These are phyloP conservation scores for Yamadazyma spencermartinsiae DNA, from an alignment of 1,139 yeast genomes.

Conservation along the genomic window DNA sequence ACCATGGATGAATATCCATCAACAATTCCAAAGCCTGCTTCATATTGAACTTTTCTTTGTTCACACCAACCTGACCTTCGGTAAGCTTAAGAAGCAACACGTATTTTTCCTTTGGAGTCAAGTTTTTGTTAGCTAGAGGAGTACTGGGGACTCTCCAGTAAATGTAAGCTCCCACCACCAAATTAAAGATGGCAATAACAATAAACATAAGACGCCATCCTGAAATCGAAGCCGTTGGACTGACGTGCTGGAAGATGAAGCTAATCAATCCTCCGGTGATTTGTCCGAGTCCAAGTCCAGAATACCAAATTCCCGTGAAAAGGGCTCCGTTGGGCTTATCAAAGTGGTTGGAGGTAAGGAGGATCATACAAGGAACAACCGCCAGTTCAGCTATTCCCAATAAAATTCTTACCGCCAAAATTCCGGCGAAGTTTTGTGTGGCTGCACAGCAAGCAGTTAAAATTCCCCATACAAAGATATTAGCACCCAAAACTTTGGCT, in stretches of 20 bases:
- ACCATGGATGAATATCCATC: constrained; percentile 48
- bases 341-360: constrained; percentile 43
- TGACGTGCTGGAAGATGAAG: constrained; percentile 38
- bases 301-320: constrained; percentile 38
- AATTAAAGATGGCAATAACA: constrained; percentile 35
- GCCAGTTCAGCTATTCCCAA: constrained; percentile 42
- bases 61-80: constrained; percentile 36
- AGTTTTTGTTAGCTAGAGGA: constrained; percentile 27
- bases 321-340: constrained; percentile 37
- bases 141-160: constrained; percentile 27
- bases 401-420: constrained; percentile 35
- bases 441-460: constrained; percentile 34
- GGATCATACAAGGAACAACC: constrained; percentile 44
- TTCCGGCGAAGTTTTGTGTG: constrained; percentile 29
- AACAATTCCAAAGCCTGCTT: constrained; percentile 46
- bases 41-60: constrained; percentile 42
- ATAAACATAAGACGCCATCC: constrained; percentile 41
- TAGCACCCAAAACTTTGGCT: constrained; percentile 36
- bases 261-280: constrained; percentile 42
- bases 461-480: constrained; percentile 42
- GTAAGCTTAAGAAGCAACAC: constrained; percentile 22
- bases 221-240: constrained; percentile 21
- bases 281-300: constrained; percentile 41
- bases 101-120: constrained; percentile 37
- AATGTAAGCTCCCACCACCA: constrained; percentile 29